Evolutionary conservation across 805 yeast species (phyloP).

Genomic region (Limtongozyma cylindracea): DNA sequence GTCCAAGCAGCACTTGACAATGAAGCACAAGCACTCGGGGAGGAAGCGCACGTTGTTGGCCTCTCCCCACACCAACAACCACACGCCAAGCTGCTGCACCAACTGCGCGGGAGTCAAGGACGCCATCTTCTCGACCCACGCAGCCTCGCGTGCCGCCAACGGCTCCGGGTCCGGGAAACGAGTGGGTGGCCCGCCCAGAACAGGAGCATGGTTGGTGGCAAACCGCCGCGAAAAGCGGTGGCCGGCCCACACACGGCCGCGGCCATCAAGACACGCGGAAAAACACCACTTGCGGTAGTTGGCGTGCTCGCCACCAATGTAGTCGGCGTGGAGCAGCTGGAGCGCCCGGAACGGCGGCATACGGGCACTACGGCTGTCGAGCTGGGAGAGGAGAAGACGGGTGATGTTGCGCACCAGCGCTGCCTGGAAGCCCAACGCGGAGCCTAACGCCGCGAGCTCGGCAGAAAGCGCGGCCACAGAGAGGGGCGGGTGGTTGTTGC

Average conservation of each 20-base stretch:
- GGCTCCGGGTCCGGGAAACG: background rate
- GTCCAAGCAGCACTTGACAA: constrained; percentile 61
- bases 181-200: too few species aligned
- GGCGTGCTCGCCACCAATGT: constrained; percentile 75
- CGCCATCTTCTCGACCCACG: constrained; percentile 5
- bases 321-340: constrained; percentile 61
- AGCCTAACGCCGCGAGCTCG: too few species aligned
- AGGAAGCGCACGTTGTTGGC: constrained; percentile 59
- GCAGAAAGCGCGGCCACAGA: too few species aligned
- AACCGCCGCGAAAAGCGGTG: too few species aligned
- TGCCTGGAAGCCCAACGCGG: constrained; percentile 64
- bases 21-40: constrained; percentile 63
- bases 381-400: constrained; percentile 54
- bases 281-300: constrained; percentile 86
- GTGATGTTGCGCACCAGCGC: constrained; percentile 59
- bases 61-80: constrained; percentile 51
- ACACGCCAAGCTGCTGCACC: constrained; percentile 37
- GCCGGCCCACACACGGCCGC: too few species aligned
- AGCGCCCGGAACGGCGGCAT: constrained; percentile 49
- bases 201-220: too few species aligned
- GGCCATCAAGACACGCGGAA: constrained; percentile 51
- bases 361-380: constrained; percentile 75
- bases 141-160: too few species aligned
- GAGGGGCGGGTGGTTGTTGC: too few species aligned
- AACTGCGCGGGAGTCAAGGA: constrained; percentile 36